Evolutionary conservation across 306 rosid species (phyloP), one percentile per base, ranked within the genome.

Genomic region (Cucurbita moschata): DNA sequence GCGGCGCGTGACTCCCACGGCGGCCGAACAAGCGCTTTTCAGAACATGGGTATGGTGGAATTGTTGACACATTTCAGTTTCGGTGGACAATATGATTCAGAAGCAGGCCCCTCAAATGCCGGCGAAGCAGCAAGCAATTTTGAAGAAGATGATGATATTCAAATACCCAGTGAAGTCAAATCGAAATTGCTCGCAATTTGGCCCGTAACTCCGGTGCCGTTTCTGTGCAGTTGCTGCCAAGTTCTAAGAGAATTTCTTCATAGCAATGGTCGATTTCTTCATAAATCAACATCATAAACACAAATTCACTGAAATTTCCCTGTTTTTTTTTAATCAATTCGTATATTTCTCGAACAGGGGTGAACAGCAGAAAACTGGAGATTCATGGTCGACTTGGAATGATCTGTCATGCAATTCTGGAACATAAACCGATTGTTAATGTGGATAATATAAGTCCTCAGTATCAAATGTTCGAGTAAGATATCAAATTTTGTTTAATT

Each of bases 341-440:
- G 35, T 2, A 30, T 40, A 40, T 40, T 40, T 40, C 3, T 54
- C n/a, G 8, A 7, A 30, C 66, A 92, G 97, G 85, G 35, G 8
- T 16, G 11, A 19, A 13, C 39, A 52, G 83, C 12, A 79, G 75
- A 43, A 92, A 85, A 82, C 86, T 92, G 19, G 90, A 85, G 80
- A 85, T 92, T 70, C 96, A 92, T 71, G 96, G 97, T 79, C 77
- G 83, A 54, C 61, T 85, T 0, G 97, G 92, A 16, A 1, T 77
- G 42, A 79, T 89, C 71, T 51, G 81, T 53, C 98, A 94, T 79
- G 98, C 86, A 35, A 69, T 94, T 76, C 67, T 80, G 6, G 72
- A 66, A 10, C 72, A 83, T 37, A 74, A 37, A 57, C 74, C 72
- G 13, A 49, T 47, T 65, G 40, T 65, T 10, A 66, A 66, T 40